phyloP scores from a whole-genome alignment of 2,329 filamentous ascomycete genomes.

The Aureobasidium sp. region DNA sequence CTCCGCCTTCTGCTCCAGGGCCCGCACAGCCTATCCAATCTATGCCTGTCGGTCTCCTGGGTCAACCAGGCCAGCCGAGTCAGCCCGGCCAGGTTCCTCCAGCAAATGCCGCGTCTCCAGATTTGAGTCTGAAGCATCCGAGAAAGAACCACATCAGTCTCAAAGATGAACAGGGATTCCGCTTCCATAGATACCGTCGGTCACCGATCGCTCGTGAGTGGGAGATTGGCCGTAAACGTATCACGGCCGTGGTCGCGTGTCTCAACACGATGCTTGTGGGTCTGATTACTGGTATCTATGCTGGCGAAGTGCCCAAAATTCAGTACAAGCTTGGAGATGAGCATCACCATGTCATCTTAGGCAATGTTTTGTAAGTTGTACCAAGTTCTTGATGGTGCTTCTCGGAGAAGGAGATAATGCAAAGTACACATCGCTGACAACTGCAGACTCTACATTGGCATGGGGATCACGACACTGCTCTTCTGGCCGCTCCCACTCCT shows the following conservation, averaged over 20 bases:
- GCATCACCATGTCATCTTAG: constrained; percentile 59
- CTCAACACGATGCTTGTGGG: constrained; percentile 66
- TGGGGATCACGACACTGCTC: constrained; percentile 63
- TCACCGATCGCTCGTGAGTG: constrained; percentile 67
- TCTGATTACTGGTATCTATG: constrained; percentile 65
- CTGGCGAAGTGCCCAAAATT: constrained; percentile 70
- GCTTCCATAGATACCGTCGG: constrained; percentile 41
- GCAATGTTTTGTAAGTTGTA: constrained; percentile 60
- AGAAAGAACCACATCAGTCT: constrained; percentile 30
- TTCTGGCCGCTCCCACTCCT: constrained; percentile 69
- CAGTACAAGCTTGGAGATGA: constrained; percentile 69
- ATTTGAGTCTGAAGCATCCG: constrained; percentile 27
- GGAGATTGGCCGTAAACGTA: constrained; percentile 59
- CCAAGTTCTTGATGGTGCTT: not conserved
- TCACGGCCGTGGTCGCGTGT: constrained; percentile 62
- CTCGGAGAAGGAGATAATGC: too few relatives aligned
- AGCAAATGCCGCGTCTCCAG: constrained; percentile 3
- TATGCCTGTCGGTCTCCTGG: not conserved
- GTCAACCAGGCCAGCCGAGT: not conserved
- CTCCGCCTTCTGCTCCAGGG: not conserved
- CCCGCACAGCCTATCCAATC: not conserved
- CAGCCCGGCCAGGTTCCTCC: not conserved
- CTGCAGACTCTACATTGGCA: constrained; percentile 55
- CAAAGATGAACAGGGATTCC: constrained; percentile 33
- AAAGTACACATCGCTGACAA: too few relatives aligned